Percentiles rank a stretch among this genome's conserved stretches.
phyloP scores from a whole-genome alignment of 2,329 filamentous ascomycete genomes.

The Cercospora zeae-maydis region DNA sequence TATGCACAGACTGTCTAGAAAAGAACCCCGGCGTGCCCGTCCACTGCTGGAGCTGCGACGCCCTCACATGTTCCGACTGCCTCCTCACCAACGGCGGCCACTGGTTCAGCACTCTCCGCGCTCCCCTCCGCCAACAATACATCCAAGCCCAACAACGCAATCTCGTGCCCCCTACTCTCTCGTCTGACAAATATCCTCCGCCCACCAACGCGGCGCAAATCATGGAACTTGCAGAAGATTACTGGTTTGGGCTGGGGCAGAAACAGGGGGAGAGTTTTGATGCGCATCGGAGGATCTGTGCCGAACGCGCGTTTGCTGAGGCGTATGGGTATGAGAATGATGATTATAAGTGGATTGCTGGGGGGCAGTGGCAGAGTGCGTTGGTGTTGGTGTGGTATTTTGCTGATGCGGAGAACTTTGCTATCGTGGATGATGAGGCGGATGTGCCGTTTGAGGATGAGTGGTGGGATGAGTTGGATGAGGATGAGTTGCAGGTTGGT shows the following conservation, averaged over 20 bases:
- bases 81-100: constrained; percentile 6
- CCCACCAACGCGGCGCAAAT: constrained; percentile 1
- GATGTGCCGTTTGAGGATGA: constrained; percentile 5
- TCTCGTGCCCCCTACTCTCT: not conserved
- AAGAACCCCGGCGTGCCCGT: constrained; percentile 4
- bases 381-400: constrained; percentile 6
- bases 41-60: constrained; percentile 3
- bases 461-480: constrained; percentile 4
- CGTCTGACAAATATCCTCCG: not conserved
- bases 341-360: constrained; percentile 7
- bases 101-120: constrained; percentile 1
- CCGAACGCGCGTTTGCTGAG: constrained; percentile 3
- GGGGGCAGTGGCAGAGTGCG: not conserved
- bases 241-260: not conserved
- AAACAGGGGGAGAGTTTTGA: constrained; percentile 1
- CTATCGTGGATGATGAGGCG: constrained; percentile 4
- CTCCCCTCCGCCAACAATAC: constrained; percentile 6
- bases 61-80: constrained; percentile 6
- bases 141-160: constrained; percentile 5
- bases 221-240: constrained; percentile 3
- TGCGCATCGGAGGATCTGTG: not conserved
- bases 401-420: not conserved
- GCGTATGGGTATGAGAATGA: constrained; percentile 9
- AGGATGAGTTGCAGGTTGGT: constrained; percentile 3
- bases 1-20: constrained; percentile 4